Conservation (phyloP, 306 rosid genomes). For the Rosa lucieae region DNA sequence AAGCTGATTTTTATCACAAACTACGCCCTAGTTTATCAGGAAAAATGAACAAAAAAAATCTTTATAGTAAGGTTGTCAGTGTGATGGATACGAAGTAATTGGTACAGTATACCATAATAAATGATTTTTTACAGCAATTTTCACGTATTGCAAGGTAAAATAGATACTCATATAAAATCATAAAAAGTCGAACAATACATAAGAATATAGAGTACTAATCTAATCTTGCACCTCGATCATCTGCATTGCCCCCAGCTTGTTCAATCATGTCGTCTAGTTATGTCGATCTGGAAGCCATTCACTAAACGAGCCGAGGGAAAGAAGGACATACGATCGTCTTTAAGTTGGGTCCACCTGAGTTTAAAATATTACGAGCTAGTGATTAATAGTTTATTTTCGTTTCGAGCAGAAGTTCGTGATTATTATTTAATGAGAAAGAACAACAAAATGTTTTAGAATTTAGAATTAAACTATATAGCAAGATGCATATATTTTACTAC, state of each 20-base stretch:
- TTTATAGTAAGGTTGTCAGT: too few relatives aligned
- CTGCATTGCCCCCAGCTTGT: not conserved
- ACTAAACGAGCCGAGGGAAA: conserved; percentile 90
- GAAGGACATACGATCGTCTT: conserved; percentile 81
- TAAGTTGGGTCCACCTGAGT: conserved; percentile 73
- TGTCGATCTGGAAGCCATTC: conserved; percentile 75
- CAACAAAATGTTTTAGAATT: not conserved
- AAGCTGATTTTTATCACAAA: too few relatives aligned
- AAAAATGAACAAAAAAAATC: too few relatives aligned
- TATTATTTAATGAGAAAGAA: not conserved
- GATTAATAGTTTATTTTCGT: too few relatives aligned
- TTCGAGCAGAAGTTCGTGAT: not conserved
- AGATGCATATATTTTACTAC: not conserved
- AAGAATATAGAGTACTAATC: not conserved
- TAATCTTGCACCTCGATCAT: not conserved
- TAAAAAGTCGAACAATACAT: too few relatives aligned
- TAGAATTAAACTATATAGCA: not conserved
- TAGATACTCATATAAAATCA: too few relatives aligned
- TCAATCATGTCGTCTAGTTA: conserved; percentile 41
- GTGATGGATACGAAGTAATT: too few relatives aligned
- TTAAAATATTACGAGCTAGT: too few relatives aligned
- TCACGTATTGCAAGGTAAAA: not conserved
- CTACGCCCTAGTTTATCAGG: too few relatives aligned
- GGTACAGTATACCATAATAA: not conserved
- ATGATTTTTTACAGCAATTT: too few relatives aligned